Evolutionary conservation across 768 basidiomycete species (phyloP).

Genomic region (Thelephora ganbajun): DNA sequence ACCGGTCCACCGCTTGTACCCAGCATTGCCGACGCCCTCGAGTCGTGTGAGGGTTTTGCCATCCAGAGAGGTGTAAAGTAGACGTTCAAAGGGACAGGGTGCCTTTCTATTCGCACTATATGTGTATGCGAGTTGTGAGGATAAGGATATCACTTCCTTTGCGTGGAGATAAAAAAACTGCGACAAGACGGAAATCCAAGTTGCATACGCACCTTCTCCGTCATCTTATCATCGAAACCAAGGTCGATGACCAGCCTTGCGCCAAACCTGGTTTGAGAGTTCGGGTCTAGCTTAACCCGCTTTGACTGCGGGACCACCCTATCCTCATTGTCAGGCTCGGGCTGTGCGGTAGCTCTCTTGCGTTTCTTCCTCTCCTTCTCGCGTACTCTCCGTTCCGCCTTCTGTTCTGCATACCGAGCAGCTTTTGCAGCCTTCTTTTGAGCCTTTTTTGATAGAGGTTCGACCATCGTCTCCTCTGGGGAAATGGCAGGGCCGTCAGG

Average conservation of each 20-base stretch:
- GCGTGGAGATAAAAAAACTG: background rate
- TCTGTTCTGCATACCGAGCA: slow-evolving; percentile 46
- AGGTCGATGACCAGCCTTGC: slow-evolving; percentile 75
- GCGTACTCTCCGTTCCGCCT: slow-evolving; percentile 58
- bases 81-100: slow-evolving; percentile 46
- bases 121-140: slow-evolving; percentile 81
- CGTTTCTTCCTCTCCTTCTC: slow-evolving; percentile 70
- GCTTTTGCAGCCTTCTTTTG: slow-evolving; percentile 65
- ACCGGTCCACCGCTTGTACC: slow-evolving; percentile 67
- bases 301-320: slow-evolving; percentile 14
- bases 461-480: background rate
- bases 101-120: slow-evolving; percentile 80
- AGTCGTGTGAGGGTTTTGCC: slow-evolving; percentile 54
- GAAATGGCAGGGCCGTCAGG: background rate
- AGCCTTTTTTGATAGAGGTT: slow-evolving; percentile 59
- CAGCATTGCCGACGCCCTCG: slow-evolving; percentile 48
- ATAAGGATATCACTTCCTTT: slow-evolving; percentile 85
- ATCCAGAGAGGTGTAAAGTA: slow-evolving; percentile 73
- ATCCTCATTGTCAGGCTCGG: slow-evolving; percentile 24
- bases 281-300: slow-evolving; percentile 19
- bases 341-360: slow-evolving; percentile 59
- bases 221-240: slow-evolving; percentile 89
- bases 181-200: background rate
- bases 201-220: slow-evolving; percentile 60
- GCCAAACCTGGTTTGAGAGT: slow-evolving; percentile 19